Percentiles rank a stretch among this genome's conserved stretches.
Conservation (phyloP, 2,329 filamentous ascomycete genomes). For the Diaporthe vexans region DNA sequence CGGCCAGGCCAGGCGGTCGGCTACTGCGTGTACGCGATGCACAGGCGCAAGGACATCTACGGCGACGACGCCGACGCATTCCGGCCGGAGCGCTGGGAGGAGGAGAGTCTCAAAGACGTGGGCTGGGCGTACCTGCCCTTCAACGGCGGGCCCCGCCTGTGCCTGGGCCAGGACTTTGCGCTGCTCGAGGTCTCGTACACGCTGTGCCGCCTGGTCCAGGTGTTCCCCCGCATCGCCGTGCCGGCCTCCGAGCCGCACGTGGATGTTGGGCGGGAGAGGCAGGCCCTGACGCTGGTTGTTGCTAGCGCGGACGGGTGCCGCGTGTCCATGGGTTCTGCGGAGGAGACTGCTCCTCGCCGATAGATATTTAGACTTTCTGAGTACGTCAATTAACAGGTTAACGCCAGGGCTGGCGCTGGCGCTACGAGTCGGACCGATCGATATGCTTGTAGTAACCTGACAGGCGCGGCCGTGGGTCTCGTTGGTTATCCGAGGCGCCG, state of each 20-base stretch:
- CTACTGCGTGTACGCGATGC: slow-evolving; percentile 50
- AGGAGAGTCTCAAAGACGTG: slow-evolving; percentile 43
- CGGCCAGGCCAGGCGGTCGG: slow-evolving; percentile 47
- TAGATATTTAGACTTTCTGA: neutral
- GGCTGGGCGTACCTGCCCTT: slow-evolving; percentile 54
- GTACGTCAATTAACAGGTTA: too few species aligned
- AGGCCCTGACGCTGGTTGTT: slow-evolving; percentile 45
- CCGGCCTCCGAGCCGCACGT: slow-evolving; percentile 41
- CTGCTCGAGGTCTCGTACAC: slow-evolving; percentile 46
- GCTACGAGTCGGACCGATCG: neutral
- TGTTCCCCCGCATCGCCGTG: slow-evolving; percentile 41
- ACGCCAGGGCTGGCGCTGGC: neutral
- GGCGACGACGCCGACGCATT: slow-evolving; percentile 54
- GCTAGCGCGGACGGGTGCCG: slow-evolving; percentile 30
- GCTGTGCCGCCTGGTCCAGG: slow-evolving; percentile 42
- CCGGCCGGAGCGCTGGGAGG: slow-evolving; percentile 55
- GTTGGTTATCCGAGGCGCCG: neutral
- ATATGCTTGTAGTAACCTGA: neutral
- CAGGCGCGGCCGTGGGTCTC: neutral
- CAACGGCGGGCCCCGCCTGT: slow-evolving; percentile 54
- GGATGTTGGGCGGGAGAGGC: slow-evolving; percentile 44
- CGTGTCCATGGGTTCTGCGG: neutral
- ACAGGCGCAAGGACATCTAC: slow-evolving; percentile 53
- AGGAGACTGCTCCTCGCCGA: neutral
- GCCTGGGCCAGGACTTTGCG: slow-evolving; percentile 53